Base-by-base conservation (phyloP, 169 alveolate species). In the Amoebophrya sp. region DNA sequence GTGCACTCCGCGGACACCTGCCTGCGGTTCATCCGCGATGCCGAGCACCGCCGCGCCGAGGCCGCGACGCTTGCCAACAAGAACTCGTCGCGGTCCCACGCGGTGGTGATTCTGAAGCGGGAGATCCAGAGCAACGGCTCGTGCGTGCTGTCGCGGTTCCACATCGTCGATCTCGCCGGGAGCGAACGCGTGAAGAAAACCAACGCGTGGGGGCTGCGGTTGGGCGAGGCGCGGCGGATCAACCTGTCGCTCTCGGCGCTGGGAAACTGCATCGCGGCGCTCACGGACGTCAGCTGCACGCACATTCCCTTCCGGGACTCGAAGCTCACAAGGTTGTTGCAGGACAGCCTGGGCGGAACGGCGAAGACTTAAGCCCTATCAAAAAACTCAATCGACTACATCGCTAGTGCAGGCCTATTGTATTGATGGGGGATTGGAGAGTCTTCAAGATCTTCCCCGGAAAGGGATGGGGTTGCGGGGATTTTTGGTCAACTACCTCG, bases 171-270 rank as follows among this genome's bases (percentile, higher is more conserved):
- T 29, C 23, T 58, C 34, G 78, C 78, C 78, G 78, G 78, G 7
- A 13, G 34, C 26, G 78, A 58, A 16, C 78, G 78, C 26, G 78
- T 58, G 29, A 58, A 58, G 78, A 58, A 58, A 16, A 58, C 78
- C 78, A 58, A 58, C 78, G 78, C 78, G 10, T 58, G 78, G 78
- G 78, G 78, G 23, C 78, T 58, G 34, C 78, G 78, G 34, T 16
- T 58, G 7, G 78, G 78, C 29, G 90, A 88, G 70, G 90, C 90
- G 13, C 70, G 90, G 38, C 70, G 58, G 90, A 88, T 88, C 40
- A 88, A 88, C 70, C 10, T 58, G 42, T 41, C 70, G 15, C 50
- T 88, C 41, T 88, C 90, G n/a, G 90, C 50, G 67, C n/a, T 88
- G 70, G 90, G 90, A 0, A 45, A 58, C 20, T 45, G 45, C 50